Percentiles rank a stretch among this genome's conserved stretches.
phyloP scores from a whole-genome alignment of 495 filamentous ascomycete species.

The Daldinia grandis region DNA sequence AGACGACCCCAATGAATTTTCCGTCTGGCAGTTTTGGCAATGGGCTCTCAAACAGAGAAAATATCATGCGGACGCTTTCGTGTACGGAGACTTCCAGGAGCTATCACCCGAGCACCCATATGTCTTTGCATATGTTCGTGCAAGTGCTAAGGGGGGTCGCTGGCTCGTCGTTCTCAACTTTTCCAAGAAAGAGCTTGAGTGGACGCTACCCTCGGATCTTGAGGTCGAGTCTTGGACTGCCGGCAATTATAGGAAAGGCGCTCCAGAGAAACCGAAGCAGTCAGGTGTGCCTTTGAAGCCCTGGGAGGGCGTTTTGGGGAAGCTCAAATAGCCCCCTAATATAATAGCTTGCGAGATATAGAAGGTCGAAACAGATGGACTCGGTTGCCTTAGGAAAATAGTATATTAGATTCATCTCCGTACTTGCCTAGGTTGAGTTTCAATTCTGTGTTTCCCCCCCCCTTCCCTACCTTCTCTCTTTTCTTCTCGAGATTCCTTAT shows the following conservation, averaged over 20 bases:
- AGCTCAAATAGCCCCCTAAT: constrained; percentile 7
- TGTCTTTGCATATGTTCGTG: constrained; percentile 44
- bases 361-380: background rate
- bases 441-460: too few species aligned
- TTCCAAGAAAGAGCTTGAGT: constrained; percentile 37
- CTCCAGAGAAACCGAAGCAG: constrained; percentile 30
- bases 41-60: constrained; percentile 55
- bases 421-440: too few species aligned
- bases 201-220: constrained; percentile 23
- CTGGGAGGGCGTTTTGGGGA: constrained; percentile 40
- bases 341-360: background rate
- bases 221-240: constrained; percentile 30
- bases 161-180: constrained; percentile 45
- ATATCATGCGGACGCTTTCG: constrained; percentile 62
- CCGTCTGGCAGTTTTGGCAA: constrained; percentile 60
- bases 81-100: constrained; percentile 66
- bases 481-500: too few species aligned
- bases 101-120: constrained; percentile 38
- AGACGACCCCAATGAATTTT: constrained; percentile 40
- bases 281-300: constrained; percentile 32
- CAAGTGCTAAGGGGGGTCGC: constrained; percentile 33
- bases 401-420: too few species aligned
- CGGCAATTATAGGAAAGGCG: constrained; percentile 27
- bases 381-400: too few species aligned
- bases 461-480: too few species aligned